phyloP scores from a whole-genome alignment of 345 rosid species.

The Linum usitatissimum region DNA sequence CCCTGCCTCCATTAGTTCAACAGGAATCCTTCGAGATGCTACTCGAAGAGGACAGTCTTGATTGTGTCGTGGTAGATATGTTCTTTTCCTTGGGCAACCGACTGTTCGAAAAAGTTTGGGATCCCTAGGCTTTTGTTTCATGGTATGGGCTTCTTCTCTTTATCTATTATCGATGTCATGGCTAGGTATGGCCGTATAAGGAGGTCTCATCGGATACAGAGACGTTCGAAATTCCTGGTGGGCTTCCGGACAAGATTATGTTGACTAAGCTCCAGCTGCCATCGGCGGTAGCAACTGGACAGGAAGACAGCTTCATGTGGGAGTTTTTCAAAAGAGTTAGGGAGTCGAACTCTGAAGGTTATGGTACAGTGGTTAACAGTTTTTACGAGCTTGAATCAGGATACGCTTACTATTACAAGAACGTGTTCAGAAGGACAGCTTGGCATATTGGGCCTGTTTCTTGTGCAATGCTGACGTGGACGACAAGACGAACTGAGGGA shows the following conservation, averaged over 20 bases:
- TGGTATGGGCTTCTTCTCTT: neutral
- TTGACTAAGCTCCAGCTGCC: neutral
- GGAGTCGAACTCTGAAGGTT: constrained; percentile 13
- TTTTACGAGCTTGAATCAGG: neutral
- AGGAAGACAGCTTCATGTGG: too few species aligned
- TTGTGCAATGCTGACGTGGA: neutral
- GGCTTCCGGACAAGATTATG: neutral
- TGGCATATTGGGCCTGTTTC: neutral
- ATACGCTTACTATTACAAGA: neutral
- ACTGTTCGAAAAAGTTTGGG: neutral
- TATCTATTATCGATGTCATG: neutral
- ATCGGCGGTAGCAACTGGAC: neutral
- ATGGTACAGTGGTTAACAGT: neutral
- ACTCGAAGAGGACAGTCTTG: constrained; percentile 7
- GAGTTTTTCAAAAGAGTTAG: neutral
- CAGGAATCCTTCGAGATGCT: constrained; percentile 20
- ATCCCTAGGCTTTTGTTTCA: neutral
- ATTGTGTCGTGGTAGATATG: neutral
- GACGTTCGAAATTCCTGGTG: neutral
- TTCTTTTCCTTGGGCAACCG: neutral
- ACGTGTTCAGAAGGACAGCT: neutral
- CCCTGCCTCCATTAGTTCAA: too few species aligned
- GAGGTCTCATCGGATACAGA: neutral
- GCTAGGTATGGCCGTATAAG: neutral
- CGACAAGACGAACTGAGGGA: constrained; percentile 30